Evolutionary conservation across 352 stramenopile genomes (phyloP), one percentile per base, ranked within the genome.

Genomic region (Phytophthora pisi): DNA sequence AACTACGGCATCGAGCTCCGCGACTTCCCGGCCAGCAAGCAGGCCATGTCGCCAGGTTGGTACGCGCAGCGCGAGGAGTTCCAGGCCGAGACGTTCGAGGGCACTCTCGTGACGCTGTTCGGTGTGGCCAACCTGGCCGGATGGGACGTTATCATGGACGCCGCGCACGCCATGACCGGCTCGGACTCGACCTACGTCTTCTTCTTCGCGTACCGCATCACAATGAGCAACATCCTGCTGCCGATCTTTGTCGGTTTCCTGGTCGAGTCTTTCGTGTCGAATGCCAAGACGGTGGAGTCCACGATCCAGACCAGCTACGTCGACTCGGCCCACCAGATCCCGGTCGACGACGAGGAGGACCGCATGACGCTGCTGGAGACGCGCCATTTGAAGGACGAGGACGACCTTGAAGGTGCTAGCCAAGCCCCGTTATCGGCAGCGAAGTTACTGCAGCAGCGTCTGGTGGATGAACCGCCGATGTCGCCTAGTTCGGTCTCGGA

Each of bases 221-320:
- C 84, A 1, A 93, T 95, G 74, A 84, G 73, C 62, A 95, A 92
- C 64, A 91, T 95, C 47, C 61, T 95, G 40, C 64, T 95, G 45
- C 87, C 87, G 5, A 95, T 95, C 60, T 91, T 95, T 52, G 85
- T 93, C 23, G 87, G 87, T 89, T 95, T 95, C 68, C 72, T 95
- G 18, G 87, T 95, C 23, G 87, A 95, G 62, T 91, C 83, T 23
- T 95, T 95, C 51, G 82, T 89, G 2, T 91, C 84, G 10, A 95
- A 91, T 55, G 81, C 81, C 53, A 91, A 91, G 70, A 82, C 67
- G 1, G 73, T 90, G 0, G 80, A 94, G 59, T 83, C 87, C 46
- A 81, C 84, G 1, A 84, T 87, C 40, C 66, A 88, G 57, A 86
- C 80, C 18, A 75, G 67, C 38, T 91, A 89, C 49, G 79, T 92